These are phyloP conservation scores for Colletotrichum kahawae DNA, from an alignment of 2,329 filamentous ascomycete genomes.

Conservation along the genomic window DNA sequence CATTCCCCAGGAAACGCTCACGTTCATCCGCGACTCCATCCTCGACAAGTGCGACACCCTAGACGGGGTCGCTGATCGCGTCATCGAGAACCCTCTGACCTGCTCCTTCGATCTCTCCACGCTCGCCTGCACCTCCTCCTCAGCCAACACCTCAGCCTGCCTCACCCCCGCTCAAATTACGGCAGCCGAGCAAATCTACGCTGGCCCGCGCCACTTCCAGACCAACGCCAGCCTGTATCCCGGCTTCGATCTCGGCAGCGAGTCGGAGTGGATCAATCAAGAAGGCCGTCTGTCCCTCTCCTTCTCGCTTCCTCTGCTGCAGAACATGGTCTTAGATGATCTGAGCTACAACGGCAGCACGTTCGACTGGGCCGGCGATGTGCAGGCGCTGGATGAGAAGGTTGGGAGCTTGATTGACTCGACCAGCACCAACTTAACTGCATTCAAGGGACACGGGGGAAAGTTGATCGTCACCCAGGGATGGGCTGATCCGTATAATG, in stretches of 20 bases:
- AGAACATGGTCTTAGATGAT: constrained; percentile 12
- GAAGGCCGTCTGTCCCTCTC: neutral
- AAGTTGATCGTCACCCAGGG: constrained; percentile 1
- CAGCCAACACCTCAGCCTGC: neutral
- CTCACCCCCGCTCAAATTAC: neutral
- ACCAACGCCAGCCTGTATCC: neutral
- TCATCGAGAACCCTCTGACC: constrained; percentile 2
- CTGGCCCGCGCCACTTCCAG: neutral
- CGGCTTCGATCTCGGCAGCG: constrained; percentile 1
- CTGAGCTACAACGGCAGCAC: neutral
- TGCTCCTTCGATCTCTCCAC: neutral
- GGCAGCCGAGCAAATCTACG: neutral
- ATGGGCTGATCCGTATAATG: neutral
- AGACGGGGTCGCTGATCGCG: neutral
- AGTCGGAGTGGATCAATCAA: constrained; percentile 2
- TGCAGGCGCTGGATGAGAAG: neutral
- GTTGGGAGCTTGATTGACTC: neutral
- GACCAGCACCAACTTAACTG: neutral
- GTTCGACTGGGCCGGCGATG: neutral
- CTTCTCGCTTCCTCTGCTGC: constrained; percentile 8
- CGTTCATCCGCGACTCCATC: neutral
- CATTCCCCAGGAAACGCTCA: neutral
- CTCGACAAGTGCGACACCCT: neutral
- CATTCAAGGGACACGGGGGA: neutral
- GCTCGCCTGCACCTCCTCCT: neutral